Evolutionary conservation across 2,329 filamentous ascomycete species (phyloP), one percentile per base, ranked within the genome.

Genomic region (Talaromyces sp.): DNA sequence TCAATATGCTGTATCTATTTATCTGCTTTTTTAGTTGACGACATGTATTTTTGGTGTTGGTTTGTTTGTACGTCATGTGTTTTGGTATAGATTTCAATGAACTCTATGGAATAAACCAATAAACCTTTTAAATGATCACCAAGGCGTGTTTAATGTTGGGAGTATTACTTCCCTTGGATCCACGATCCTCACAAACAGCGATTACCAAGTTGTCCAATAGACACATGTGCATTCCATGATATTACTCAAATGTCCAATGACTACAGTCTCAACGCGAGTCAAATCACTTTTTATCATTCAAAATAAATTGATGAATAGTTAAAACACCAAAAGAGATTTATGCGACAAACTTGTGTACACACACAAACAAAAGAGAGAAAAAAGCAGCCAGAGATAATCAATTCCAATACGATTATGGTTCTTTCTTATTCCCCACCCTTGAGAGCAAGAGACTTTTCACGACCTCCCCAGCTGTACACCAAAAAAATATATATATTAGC

Each of bases 401-500:
- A 46, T 24, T 3, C n/a, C 41, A 19, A 17, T 12, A 6, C 12
- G 19, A 46, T 19, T 3, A 6, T 19, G 19, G 12, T 17, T 46
- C 5, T 24, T 17, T 46, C 5, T 24, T 46, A 46, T 29, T 52
- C 48, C 12, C 32, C 59, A 19, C 50, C 59, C 31, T 73, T 62
- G n/a, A 70, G 70, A 24, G 72, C 74, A 57, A 77, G 72, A 61
- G 69, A 52, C 59, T 74, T 70, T 66, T 77, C 75, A 58, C 74
- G 75, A 38, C 75, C 75, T 57, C 75, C 75, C 74, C 74, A 77
- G 64, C 75, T 77, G 60, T 59, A 32, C 35, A 17, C 6, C 54
- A 46, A 14, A 26, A 11, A 60, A 24, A 60, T 19, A 41, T 1
- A 29, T 3, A 41, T 24, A 17, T 60, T 46, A 57, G 58, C n/a